Percentiles rank a stretch among this genome's conserved stretches.
phyloP scores from a whole-genome alignment of 495 filamentous ascomycete genomes.

The Penicillium chermesinum region DNA sequence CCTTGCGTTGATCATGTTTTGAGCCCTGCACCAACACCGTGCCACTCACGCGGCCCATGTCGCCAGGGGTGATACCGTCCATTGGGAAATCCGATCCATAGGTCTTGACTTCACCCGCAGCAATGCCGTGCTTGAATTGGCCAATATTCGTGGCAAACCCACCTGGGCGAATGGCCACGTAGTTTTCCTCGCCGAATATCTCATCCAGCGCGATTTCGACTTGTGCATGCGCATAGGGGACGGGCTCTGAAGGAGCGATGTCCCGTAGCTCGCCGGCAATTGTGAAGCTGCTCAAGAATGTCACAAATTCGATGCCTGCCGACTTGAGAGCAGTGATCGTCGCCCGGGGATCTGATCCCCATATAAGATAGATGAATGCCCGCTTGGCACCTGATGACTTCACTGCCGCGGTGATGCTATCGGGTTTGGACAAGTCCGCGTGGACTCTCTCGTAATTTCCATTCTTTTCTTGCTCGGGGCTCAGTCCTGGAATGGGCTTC shows the following conservation, averaged over 20 bases:
- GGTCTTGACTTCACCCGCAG: conserved; percentile 5
- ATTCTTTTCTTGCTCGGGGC: not conserved
- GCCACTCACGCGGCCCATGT: conserved; percentile 13
- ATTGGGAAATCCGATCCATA: conserved; percentile 1
- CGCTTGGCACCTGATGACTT: conserved; percentile 7
- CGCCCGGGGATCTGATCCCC: not conserved
- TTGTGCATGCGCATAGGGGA: conserved; percentile 6
- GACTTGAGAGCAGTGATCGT: conserved; percentile 1
- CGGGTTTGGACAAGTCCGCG: conserved; percentile 16
- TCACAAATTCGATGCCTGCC: conserved; percentile 2
- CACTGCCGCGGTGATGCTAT: conserved; percentile 11
- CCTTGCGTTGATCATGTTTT: conserved; percentile 6
- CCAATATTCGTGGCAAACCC: conserved; percentile 1
- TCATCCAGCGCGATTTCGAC: conserved; percentile 9
- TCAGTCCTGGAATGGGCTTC: conserved; percentile 3
- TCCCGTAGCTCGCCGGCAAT: not conserved
- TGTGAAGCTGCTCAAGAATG: conserved; percentile 8
- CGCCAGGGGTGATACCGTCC: conserved; percentile 14
- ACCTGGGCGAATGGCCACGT: not conserved
- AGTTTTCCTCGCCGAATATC: conserved; percentile 1
- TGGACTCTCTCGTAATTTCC: conserved; percentile 1
- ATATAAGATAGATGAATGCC: conserved; percentile 16
- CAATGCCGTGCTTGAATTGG: conserved; percentile 2
- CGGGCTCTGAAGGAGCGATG: not conserved
- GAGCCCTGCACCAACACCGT: conserved; percentile 4